These are phyloP conservation scores for Pseudogymnoascus pannorum DNA, from an alignment of 2,329 filamentous ascomycete species.

Conservation along the genomic window DNA sequence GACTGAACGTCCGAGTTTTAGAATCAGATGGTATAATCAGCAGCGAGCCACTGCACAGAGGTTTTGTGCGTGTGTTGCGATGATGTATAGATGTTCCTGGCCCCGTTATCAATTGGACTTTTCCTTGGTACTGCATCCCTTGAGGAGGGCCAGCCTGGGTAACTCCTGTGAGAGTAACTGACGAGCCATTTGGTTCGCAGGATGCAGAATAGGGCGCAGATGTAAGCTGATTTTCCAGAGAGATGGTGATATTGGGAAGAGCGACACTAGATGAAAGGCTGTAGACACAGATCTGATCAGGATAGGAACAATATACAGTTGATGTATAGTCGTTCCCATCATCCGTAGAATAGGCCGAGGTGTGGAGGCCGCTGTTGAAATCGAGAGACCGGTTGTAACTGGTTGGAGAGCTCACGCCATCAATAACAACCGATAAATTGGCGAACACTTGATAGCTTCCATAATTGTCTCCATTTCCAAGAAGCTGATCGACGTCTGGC, in stretches of 20 bases:
- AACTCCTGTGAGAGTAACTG: slow-evolving; percentile 28
- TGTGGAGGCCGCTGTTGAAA: slow-evolving; percentile 36
- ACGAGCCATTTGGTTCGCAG: slow-evolving; percentile 13
- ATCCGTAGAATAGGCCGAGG: slow-evolving; percentile 30
- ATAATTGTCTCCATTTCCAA: slow-evolving; percentile 35
- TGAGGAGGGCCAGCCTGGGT: slow-evolving; percentile 35
- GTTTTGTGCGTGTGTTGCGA: too few species aligned
- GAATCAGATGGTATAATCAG: slow-evolving; percentile 26
- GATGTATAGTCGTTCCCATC: slow-evolving; percentile 28
- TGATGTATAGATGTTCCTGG: too few species aligned
- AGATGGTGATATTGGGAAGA: slow-evolving; percentile 36
- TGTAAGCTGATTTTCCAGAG: slow-evolving; percentile 36
- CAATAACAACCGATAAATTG: slow-evolving; percentile 37
- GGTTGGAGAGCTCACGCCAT: slow-evolving; percentile 24
- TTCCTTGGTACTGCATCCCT: slow-evolving; percentile 39
- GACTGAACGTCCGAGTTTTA: slow-evolving; percentile 24
- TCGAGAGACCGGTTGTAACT: slow-evolving; percentile 38
- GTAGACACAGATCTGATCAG: slow-evolving; percentile 31
- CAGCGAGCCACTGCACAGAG: slow-evolving; percentile 17
- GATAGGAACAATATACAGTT: slow-evolving; percentile 38
- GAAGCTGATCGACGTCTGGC: slow-evolving; percentile 31
- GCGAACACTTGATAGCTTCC: slow-evolving; percentile 41
- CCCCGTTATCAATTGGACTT: slow-evolving; percentile 27
- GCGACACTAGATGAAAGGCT: slow-evolving; percentile 18
- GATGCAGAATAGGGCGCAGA: neutral